A percentile compares a stretch with the other conserved stretches of the same genome.
Evolutionary conservation across 2,329 filamentous ascomycete genomes (phyloP).

Genomic region (Diaporthe sp.): DNA sequence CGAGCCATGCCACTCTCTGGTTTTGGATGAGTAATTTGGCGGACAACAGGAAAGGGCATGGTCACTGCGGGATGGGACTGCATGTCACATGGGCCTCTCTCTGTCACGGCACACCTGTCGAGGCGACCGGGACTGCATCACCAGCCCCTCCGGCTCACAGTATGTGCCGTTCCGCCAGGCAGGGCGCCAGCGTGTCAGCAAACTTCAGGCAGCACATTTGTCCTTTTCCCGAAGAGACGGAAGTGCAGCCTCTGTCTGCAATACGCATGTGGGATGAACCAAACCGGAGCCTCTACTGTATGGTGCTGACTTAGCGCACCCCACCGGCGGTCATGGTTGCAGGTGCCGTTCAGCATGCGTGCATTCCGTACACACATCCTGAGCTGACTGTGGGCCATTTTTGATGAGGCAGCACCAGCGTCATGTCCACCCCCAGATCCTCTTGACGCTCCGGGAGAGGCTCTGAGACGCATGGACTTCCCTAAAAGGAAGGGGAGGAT

Average conservation of each 20-base stretch:
- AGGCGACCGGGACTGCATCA: constrained; percentile 14
- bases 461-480: constrained; percentile 35
- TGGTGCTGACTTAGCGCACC: constrained; percentile 4
- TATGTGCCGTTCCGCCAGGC: neutral
- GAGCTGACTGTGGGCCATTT: constrained; percentile 23
- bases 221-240: neutral
- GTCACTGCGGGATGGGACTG: constrained; percentile 9
- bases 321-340: neutral
- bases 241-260: neutral
- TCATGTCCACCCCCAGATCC: constrained; percentile 12
- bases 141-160: neutral
- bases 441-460: constrained; percentile 3
- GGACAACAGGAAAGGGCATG: constrained; percentile 16
- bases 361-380: neutral
- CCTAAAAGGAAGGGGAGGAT: constrained; percentile 23
- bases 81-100: constrained; percentile 19
- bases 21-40: constrained; percentile 24
- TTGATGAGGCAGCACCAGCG: constrained; percentile 20
- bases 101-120: neutral
- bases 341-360: constrained; percentile 1
- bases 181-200: neutral
- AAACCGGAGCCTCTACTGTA: neutral
- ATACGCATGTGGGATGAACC: neutral
- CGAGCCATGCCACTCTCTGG: constrained; percentile 21
- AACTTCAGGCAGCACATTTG: neutral